These are phyloP conservation scores for Emmonsiellopsis sp. DNA, from an alignment of 2,329 filamentous ascomycete species.

Conservation along the genomic window DNA sequence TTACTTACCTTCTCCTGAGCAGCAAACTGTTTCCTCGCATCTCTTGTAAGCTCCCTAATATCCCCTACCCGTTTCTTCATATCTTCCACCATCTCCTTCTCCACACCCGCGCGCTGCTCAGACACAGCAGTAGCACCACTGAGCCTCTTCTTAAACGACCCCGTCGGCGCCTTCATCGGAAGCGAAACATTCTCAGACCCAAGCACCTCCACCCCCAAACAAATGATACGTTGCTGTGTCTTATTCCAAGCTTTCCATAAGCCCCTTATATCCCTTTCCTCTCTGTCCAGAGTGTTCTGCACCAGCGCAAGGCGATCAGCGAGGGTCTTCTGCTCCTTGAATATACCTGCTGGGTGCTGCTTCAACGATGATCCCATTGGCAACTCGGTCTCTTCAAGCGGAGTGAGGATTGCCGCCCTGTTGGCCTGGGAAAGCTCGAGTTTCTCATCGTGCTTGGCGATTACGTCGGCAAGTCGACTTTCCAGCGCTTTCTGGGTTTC, in stretches of 20 bases:
- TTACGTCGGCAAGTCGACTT: not conserved
- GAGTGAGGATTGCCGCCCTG: not conserved
- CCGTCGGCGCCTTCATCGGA: not conserved
- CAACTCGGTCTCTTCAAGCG: not conserved
- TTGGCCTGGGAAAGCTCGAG: not conserved
- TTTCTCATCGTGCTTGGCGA: not conserved
- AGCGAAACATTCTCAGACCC: slow-evolving; percentile 4
- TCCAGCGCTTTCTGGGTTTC: slow-evolving; percentile 4
- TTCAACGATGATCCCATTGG: not conserved
- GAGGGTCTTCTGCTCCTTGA: not conserved
- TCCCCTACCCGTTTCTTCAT: slow-evolving; percentile 5
- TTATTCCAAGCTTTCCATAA: slow-evolving; percentile 16
- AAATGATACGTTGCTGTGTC: slow-evolving; percentile 14
- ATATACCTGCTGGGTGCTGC: not conserved
- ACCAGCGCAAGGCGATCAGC: not conserved
- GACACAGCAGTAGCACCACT: slow-evolving; percentile 1
- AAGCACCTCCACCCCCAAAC: slow-evolving; percentile 13
- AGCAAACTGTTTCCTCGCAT: slow-evolving; percentile 8
- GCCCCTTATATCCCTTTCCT: slow-evolving; percentile 9
- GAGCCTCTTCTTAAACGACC: slow-evolving; percentile 7
- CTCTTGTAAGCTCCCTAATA: slow-evolving; percentile 4
- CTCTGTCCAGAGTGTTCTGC: not conserved
- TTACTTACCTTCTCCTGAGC: slow-evolving; percentile 12
- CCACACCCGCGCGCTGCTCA: not conserved
- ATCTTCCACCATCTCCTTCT: not conserved